Conservation (phyloP, 2,329 filamentous ascomycete genomes). For the Nakataea oryzae region DNA sequence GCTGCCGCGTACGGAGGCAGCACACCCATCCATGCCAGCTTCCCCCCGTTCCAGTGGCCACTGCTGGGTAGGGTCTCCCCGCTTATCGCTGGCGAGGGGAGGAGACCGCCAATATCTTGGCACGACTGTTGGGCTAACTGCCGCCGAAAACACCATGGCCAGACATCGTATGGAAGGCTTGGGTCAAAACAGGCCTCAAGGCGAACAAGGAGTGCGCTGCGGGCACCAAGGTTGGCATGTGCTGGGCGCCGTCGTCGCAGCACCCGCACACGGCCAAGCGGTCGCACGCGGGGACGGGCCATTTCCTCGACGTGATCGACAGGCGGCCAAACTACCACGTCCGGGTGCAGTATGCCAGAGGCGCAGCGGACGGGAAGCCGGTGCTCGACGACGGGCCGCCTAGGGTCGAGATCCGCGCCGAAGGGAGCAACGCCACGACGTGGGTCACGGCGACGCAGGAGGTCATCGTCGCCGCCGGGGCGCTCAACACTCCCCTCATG, state of each 20-base stretch:
- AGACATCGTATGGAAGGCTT: not conserved
- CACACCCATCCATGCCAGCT: slow-evolving; percentile 5
- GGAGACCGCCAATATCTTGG: not conserved
- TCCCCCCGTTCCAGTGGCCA: slow-evolving; percentile 5
- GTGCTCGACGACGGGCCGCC: not conserved
- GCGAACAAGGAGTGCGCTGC: not conserved
- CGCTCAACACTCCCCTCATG: slow-evolving; percentile 41
- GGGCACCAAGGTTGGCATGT: slow-evolving; percentile 2
- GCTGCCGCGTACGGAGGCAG: slow-evolving; percentile 3
- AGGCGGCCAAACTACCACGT: slow-evolving; percentile 3
- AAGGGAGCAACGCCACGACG: not conserved
- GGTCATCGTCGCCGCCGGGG: slow-evolving; percentile 47
- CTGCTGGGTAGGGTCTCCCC: not conserved
- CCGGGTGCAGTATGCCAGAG: not conserved
- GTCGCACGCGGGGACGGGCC: slow-evolving; percentile 3
- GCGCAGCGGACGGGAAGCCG: not conserved
- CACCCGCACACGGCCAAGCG: slow-evolving; percentile 3
- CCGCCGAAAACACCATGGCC: not conserved
- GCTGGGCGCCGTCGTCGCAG: slow-evolving; percentile 3
- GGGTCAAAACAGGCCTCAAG: not conserved
- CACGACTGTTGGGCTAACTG: not conserved
- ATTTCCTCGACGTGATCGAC: not conserved
- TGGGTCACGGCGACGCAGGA: slow-evolving; percentile 23
- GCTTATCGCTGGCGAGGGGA: too few species aligned
- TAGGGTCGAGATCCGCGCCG: not conserved